Conservation (phyloP, 169 alveolate species). For the Babesia divergens region DNA sequence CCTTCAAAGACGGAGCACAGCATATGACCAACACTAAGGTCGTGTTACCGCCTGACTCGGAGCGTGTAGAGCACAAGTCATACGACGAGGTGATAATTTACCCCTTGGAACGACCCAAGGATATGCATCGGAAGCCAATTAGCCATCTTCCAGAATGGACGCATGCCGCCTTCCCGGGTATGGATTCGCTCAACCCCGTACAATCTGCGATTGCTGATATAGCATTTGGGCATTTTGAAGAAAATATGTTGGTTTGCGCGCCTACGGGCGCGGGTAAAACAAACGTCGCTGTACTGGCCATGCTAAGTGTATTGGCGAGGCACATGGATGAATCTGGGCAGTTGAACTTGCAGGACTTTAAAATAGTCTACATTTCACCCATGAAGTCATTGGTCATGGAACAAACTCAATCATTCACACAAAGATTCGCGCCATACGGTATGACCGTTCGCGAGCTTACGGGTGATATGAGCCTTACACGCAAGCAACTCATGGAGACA, state of each 20-base stretch:
- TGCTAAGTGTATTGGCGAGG: slow-evolving; percentile 85
- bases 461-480: slow-evolving; percentile 93
- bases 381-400: slow-evolving; percentile 99
- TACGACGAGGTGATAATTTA: slow-evolving; percentile 80
- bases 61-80: slow-evolving; percentile 82
- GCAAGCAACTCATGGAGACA: slow-evolving; percentile 95
- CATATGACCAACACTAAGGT: slow-evolving; percentile 87
- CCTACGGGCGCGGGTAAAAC: slow-evolving; percentile 99
- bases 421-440: slow-evolving; percentile 79
- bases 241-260: slow-evolving; percentile 98
- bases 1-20: slow-evolving; percentile 85
- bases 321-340: slow-evolving; percentile 59
- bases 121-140: slow-evolving; percentile 69
- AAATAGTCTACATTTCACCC: slow-evolving; percentile 98
- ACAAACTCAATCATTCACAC: slow-evolving; percentile 80
- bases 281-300: slow-evolving; percentile 97
- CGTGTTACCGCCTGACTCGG: slow-evolving; percentile 90
- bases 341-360: slow-evolving; percentile 81
- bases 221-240: slow-evolving; percentile 91
- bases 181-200: slow-evolving; percentile 88
- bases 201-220: slow-evolving; percentile 90
- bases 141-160: slow-evolving; percentile 94
- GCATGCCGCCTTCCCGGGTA: slow-evolving; percentile 84
- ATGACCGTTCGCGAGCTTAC: slow-evolving; percentile 93
- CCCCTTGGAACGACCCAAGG: slow-evolving; percentile 67